Base-by-base conservation (phyloP, 306 rosid species). In the Trifolium repens region DNA sequence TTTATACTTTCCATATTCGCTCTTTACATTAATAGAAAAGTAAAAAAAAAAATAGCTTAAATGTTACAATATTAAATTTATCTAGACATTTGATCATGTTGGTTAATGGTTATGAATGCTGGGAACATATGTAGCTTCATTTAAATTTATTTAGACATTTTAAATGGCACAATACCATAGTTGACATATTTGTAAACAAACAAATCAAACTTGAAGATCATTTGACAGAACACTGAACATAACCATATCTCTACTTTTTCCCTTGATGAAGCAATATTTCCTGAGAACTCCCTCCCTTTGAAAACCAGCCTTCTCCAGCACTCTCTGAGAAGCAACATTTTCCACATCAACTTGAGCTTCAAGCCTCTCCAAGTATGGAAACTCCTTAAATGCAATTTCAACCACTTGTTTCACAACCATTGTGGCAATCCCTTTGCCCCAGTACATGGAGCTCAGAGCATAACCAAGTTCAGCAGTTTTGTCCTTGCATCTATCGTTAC, bases 391-490 rank as follows among this genome's bases (percentile, higher is more conserved):
- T 27, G 85, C 85, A 9, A 7, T 63, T 61, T 81, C 71, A 35
- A 50, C 40, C 61, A 54, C 85, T 78, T 85, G 53, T 52, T 80
- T 85, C 79, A 88, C 91, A 9, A 82, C 97, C 47, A 68, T 37
- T 6, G 93, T 81, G 3, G 76, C 87, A 43, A 90, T 87, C 74
- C 97, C 91, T 72, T 79, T 92, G 24, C 85, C 87, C 96, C 89
- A 90, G 34, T 74, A 81, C 12, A 35, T 73, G 17, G 79, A 82
- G 30, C 83, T 89, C 79, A 92, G 39, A 14, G 66, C 82, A 60
- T 87, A 90, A 5, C 89, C 91, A 1, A 92, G 24, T 27, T 87
- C 91, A 1, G 80, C 80, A 1, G 72, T 32, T 37, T 69, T 83
- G 4, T 12, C 89, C 62, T 90, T 79, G 54, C 83, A 73, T 17